Evolutionary conservation across 2,329 filamentous ascomycete species (phyloP), one percentile per base, ranked within the genome.

Genomic region (Paraconiothyrium sp.): DNA sequence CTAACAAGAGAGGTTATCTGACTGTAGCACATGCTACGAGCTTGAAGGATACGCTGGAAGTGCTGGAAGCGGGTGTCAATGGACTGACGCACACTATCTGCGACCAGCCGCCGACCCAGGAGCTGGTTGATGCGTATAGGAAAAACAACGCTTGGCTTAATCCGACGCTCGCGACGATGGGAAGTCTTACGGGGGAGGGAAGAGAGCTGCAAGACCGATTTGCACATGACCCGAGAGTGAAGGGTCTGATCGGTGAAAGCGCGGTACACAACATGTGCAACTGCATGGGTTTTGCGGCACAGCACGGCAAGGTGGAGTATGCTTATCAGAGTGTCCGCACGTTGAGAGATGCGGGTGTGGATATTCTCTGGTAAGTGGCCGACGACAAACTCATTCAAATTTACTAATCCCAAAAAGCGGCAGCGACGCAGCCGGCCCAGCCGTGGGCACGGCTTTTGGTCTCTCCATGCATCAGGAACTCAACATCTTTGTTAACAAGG

Each of bases 41-140:
- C n/a, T 65, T 80, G 6, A 58, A 72, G 3, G 81, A 83, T 59
- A 81, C 81, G 0, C 60, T 83, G 1, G 78, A 79, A 41, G 76
- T 82, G 13, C 73, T 83, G 2, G 59, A 72, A 7, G 76, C 78
- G 5, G 81, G 81, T 9, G 77, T 81, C 3, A 74, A 83, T 60
- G 81, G 81, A 1, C 65, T 83, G n/a, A 78, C 80, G 6, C 81
- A 83, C 61, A 80, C 78, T 0, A 79, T 82, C 55, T 75, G 73
- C 60, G 81, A 83, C 60, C 67, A 77, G 51, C 70, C 77, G 1
- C 77, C 78, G 0, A 81, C 75, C 0, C 61, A 75, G 14, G 76
- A 79, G 35, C 58, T 83, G 2, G 68, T 82, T 14, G 76, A 74
- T n/a, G 79, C 79, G 4, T 82, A 82, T 60, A 79, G 78, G 67